A percentile compares a stretch with the other conserved stretches of the same genome.
phyloP scores from a whole-genome alignment of 2,329 filamentous ascomycete species.

The Colletotrichum plurivorum region DNA sequence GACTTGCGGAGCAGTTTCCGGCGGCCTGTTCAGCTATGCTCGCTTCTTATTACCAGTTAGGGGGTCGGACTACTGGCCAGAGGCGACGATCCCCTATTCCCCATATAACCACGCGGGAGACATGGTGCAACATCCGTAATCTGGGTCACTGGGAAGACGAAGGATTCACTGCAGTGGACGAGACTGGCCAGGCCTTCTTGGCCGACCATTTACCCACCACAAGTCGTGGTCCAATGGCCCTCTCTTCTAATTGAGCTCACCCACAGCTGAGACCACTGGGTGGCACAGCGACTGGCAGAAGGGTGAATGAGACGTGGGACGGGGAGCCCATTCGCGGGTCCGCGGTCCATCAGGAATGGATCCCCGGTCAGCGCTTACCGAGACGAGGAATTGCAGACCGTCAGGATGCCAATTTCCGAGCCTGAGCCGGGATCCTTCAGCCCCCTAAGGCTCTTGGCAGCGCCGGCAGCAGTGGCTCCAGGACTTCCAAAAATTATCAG shows the following conservation, averaged over 20 bases:
- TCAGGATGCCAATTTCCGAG: background rate
- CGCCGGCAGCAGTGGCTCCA: background rate
- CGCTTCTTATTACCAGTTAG: background rate
- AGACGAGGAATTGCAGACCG: constrained; percentile 4
- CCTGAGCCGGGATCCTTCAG: constrained; percentile 20
- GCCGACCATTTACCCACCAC: background rate
- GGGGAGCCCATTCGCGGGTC: constrained; percentile 28
- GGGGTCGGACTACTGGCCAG: background rate
- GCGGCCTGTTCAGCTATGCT: background rate
- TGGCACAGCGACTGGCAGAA: constrained; percentile 20
- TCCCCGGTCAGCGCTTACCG: constrained; percentile 31
- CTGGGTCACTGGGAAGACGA: background rate
- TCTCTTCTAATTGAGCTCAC: constrained; percentile 3
- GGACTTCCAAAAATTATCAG: background rate
- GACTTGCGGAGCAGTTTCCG: background rate
- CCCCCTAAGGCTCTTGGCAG: constrained; percentile 29
- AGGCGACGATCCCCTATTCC: background rate
- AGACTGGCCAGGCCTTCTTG: background rate
- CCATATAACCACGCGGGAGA: background rate
- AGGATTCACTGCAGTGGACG: constrained; percentile 2
- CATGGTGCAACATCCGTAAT: background rate
- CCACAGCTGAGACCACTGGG: constrained; percentile 8
- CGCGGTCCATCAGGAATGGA: constrained; percentile 15
- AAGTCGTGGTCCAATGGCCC: constrained; percentile 5
- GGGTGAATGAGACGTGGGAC: background rate